A percentile compares a stretch with the other conserved stretches of the same genome.
These are phyloP conservation scores for Candida silvicultrix DNA, from an alignment of 805 yeast genomes.

Conservation along the genomic window DNA sequence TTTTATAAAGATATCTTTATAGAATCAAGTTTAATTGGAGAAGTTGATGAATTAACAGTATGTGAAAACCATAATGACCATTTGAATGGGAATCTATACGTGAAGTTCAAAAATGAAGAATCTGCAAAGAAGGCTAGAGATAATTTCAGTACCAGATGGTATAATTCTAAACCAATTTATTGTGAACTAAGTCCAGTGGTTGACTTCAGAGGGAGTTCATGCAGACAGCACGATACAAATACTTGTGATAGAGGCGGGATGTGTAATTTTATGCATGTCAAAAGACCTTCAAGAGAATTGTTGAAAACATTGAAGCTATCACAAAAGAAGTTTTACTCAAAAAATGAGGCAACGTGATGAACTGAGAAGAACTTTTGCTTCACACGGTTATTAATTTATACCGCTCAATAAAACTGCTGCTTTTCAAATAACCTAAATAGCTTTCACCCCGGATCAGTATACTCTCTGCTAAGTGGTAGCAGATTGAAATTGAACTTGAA, in stretches of 20 bases:
- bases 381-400: no score
- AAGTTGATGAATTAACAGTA: constrained; percentile 57
- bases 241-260: constrained; percentile 73
- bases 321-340: constrained; percentile 25
- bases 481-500: no score
- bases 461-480: no score
- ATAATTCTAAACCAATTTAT: constrained; percentile 67
- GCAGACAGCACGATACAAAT: constrained; percentile 60
- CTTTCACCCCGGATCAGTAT: no score
- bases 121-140: constrained; percentile 58
- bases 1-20: constrained; percentile 69
- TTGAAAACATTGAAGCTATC: constrained; percentile 35
- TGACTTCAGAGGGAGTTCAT: constrained; percentile 63
- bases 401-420: background rate
- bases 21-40: constrained; percentile 46
- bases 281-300: constrained; percentile 43
- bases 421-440: no score
- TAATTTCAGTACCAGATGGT: constrained; percentile 76
- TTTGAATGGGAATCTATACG: constrained; percentile 80
- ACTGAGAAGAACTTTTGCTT: no score
- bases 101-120: constrained; percentile 46
- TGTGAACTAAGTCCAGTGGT: constrained; percentile 74
- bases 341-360: background rate
- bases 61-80: constrained; percentile 83
- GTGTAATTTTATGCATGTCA: constrained; percentile 84